Evolutionary conservation across 2,329 filamentous ascomycete species (phyloP), one percentile per base, ranked within the genome.

Genomic region (Phoma sp.): DNA sequence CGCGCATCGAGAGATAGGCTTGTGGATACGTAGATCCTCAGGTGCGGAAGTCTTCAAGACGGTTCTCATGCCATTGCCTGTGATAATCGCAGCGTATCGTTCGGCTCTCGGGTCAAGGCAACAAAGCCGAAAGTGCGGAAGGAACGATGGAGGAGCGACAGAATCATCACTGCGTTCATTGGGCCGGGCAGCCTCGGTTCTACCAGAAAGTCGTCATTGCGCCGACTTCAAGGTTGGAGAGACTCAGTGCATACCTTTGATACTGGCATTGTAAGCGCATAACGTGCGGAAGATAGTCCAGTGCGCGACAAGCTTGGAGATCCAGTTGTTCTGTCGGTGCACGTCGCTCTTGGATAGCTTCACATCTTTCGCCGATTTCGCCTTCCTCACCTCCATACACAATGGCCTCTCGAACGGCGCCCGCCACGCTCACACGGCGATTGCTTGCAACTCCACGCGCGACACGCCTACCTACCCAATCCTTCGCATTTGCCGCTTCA

Each of bases 351-450:
- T 22, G 29, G 39, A 44, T 48, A 48, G 24, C 37, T 53, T 33
- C 30, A 42, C 41, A 25, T 45, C 41, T 49, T 49, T 55, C 45
- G 52, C 52, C 52, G 45, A 55, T 35, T 37, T 55, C 36, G 52
- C 52, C 36, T 50, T 25, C 27, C 42, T 41, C 43, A 11, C 40
- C 22, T 43, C 55, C 57, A 52, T 45, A 40, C 58, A 61, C 60
- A 58, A 75, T 75, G 72, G 68, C 71, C 33, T 65, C 70, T 55
- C 66, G 65, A 59, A 56, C 67, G 32, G 54, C 71, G 33, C 56
- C 70, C 36, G 63, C 62, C 33, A 64, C 64, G 25, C 47, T 72
- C 46, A 59, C 65, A 47, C 65, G 70, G 25, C 68, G 67, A 32
- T 46, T 68, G 45, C 58, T 72, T 27, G 35, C 65, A 11, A 45